phyloP scores from a whole-genome alignment of 2,329 filamentous ascomycete genomes.

The Pseudopithomyces chartarum region DNA sequence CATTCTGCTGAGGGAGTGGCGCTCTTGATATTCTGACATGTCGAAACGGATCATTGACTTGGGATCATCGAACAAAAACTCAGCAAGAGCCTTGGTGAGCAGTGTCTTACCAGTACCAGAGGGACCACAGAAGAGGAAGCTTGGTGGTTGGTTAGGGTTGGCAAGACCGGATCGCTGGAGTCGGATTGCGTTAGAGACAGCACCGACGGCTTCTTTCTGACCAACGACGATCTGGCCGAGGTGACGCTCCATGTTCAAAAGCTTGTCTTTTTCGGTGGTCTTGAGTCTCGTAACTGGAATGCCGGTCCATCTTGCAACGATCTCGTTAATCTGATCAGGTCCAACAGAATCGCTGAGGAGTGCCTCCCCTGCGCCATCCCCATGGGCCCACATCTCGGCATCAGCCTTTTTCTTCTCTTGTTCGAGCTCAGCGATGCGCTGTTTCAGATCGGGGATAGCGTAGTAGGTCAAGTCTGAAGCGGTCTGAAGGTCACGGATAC shows the following conservation, averaged over 20 bases:
- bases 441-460: slow-evolving; percentile 90
- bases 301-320: slow-evolving; percentile 96
- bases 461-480: slow-evolving; percentile 97
- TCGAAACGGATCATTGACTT: slow-evolving; percentile 99
- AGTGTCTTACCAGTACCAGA: slow-evolving; percentile 98
- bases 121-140: slow-evolving; percentile 98
- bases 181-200: slow-evolving; percentile 94
- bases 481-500: slow-evolving; percentile 79
- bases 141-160: slow-evolving; percentile 96
- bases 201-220: slow-evolving; percentile 89
- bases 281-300: slow-evolving; percentile 94
- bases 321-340: slow-evolving; percentile 98
- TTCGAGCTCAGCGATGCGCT: slow-evolving; percentile 80
- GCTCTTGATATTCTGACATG: slow-evolving; percentile 99
- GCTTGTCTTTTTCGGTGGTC: slow-evolving; percentile 96
- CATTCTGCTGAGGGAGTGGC: slow-evolving; percentile 93
- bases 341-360: slow-evolving; percentile 93
- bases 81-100: slow-evolving; percentile 93
- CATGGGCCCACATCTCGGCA: slow-evolving; percentile 61
- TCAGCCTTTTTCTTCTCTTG: slow-evolving; percentile 79
- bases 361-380: slow-evolving; percentile 66
- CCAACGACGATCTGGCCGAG: slow-evolving; percentile 86
- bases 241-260: slow-evolving; percentile 94
- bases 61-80: slow-evolving; percentile 96
- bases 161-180: slow-evolving; percentile 91